Evolutionary conservation across 1,139 yeast genomes (phyloP).

Genomic region (Saccharomyces hybrid): DNA sequence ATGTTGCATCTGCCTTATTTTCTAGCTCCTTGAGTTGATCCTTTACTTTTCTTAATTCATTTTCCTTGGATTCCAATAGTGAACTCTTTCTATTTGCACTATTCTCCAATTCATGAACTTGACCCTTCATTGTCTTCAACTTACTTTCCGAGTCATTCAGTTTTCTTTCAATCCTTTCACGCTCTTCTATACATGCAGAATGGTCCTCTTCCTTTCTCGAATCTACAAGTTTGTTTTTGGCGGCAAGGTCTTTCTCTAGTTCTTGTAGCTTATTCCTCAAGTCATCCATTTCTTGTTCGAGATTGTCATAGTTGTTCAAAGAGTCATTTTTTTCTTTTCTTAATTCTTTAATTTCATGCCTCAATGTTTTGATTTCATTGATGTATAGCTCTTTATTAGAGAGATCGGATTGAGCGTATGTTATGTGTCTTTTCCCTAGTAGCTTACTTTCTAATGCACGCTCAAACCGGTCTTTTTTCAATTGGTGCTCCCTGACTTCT

Average conservation of each 20-base stretch:
- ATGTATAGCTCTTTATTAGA: not conserved
- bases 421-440: not conserved
- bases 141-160: too few species aligned
- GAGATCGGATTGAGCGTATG: not conserved
- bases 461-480: constrained; percentile 40
- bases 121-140: not conserved
- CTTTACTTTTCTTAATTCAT: not conserved
- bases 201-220: constrained; percentile 8
- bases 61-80: not conserved
- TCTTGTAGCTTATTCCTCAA: constrained; percentile 18
- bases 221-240: not conserved
- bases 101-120: constrained; percentile 2
- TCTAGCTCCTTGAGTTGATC: constrained; percentile 6
- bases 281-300: constrained; percentile 8
- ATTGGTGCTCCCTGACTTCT: constrained; percentile 42
- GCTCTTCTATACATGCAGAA: constrained; percentile 21
- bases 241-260: constrained; percentile 6
- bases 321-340: constrained; percentile 15
- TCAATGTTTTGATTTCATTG: constrained; percentile 12
- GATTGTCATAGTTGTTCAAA: constrained; percentile 14
- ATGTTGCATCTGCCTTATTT: constrained; percentile 10
- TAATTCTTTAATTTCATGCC: constrained; percentile 13
- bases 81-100: constrained; percentile 1
- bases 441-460: constrained; percentile 9
- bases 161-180: constrained; percentile 7